Conservation (phyloP, 148 eudicot genomes). For the Hydrangea macrophylla region DNA sequence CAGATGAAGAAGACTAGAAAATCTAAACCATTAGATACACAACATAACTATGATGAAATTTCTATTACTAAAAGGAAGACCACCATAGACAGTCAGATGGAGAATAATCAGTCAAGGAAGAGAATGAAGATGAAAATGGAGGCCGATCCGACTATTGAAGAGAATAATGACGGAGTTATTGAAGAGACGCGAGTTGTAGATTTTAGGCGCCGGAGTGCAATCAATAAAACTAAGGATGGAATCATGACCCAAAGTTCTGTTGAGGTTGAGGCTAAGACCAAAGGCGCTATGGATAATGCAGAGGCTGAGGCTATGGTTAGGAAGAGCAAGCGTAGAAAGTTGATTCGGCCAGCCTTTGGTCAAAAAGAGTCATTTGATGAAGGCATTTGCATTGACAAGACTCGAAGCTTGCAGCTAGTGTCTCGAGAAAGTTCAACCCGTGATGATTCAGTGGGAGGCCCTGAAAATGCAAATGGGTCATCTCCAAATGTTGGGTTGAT, state of each 20-base stretch:
- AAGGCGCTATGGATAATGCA: constrained; percentile 11
- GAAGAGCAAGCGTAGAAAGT: constrained; percentile 29
- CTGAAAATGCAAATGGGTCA: not conserved
- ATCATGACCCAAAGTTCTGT: constrained; percentile 1
- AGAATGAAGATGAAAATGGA: constrained; percentile 5
- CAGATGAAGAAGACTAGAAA: constrained; percentile 5
- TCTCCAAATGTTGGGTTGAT: not conserved
- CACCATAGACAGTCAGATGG: not conserved
- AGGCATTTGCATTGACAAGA: not conserved
- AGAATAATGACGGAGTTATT: constrained; percentile 1
- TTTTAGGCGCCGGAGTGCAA: constrained; percentile 42
- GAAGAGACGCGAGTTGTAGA: constrained; percentile 34
- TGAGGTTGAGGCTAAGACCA: not conserved
- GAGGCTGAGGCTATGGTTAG: constrained; percentile 12
- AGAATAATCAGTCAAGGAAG: constrained; percentile 8
- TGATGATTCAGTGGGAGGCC: not conserved
- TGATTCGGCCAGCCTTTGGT: constrained; percentile 34
- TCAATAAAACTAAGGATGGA: constrained; percentile 11
- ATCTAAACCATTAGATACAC: constrained; percentile 8
- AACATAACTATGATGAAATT: not conserved
- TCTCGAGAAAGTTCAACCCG: constrained; percentile 4
- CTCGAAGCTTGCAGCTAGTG: not conserved
- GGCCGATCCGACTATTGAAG: constrained; percentile 7
- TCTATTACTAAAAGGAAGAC: constrained; percentile 14
- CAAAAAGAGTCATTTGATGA: constrained; percentile 3